These are phyloP conservation scores for Polytrichum commune DNA, from an alignment of 225 moss, liverwort and hornwort species.

Conservation along the genomic window DNA sequence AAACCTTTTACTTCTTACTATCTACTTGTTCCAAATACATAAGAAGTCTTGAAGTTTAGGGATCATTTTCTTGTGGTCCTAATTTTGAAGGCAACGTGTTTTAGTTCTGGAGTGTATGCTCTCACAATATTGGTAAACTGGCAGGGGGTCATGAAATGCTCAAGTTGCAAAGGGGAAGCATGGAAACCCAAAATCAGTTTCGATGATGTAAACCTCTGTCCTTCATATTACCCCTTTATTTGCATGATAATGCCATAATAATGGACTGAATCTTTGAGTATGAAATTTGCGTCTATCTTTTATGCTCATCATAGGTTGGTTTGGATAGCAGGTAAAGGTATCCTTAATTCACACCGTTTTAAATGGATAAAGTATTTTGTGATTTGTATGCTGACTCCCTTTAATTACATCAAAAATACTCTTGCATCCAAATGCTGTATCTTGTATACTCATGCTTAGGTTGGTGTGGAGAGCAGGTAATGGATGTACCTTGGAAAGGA, in stretches of 20 bases:
- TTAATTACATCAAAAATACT: too few relatives aligned
- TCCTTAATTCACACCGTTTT: too few relatives aligned
- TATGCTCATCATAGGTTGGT: constrained; percentile 13
- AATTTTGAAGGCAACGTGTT: background rate
- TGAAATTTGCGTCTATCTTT: background rate
- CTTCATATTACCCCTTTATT: too few relatives aligned
- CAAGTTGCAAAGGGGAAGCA: constrained; percentile 68
- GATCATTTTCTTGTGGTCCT: background rate
- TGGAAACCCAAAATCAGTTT: constrained; percentile 89
- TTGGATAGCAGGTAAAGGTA: constrained; percentile 43
- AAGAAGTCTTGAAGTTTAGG: too few relatives aligned
- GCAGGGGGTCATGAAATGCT: constrained; percentile 83
- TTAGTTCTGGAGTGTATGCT: too few relatives aligned
- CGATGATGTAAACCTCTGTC: constrained; percentile 52
- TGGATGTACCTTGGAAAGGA: constrained; percentile 87
- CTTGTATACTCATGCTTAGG: constrained; percentile 2
- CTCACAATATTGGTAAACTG: background rate
- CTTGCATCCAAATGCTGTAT: too few relatives aligned
- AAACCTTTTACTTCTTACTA: background rate
- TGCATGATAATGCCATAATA: too few relatives aligned
- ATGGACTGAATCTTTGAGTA: background rate
- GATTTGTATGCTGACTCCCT: too few relatives aligned
- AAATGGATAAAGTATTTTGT: too few relatives aligned
- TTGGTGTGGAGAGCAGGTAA: constrained; percentile 51
- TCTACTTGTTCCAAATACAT: too few relatives aligned